Evolutionary conservation across 345 rosid species (phyloP).

Genomic region (Arabidopsis suecica): DNA sequence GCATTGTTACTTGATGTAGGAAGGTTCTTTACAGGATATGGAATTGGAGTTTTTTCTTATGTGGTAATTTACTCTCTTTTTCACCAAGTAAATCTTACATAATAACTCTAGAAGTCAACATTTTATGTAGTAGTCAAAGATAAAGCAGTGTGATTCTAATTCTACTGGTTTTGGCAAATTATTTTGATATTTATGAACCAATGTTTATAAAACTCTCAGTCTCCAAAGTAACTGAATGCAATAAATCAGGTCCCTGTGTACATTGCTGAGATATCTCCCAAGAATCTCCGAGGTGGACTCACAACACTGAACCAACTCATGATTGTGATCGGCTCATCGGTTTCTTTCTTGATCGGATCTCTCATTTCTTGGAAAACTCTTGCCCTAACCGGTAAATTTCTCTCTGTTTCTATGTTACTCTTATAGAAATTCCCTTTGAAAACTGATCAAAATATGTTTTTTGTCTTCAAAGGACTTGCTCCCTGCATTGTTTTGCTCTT

Average conservation of each 20-base stretch:
- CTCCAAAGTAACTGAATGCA: conserved; percentile 2
- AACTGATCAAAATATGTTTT: conserved; percentile 34
- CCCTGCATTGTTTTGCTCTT: conserved; percentile 74
- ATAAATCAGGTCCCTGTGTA: conserved; percentile 71
- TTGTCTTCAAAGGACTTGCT: conserved; percentile 56
- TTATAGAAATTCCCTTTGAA: neutral
- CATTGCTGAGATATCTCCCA: conserved; percentile 93
- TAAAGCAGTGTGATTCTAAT: neutral
- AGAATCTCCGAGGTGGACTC: conserved; percentile 87
- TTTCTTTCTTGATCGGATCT: conserved; percentile 69
- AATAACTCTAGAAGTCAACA: neutral
- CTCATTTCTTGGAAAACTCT: conserved; percentile 76
- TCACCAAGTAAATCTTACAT: neutral
- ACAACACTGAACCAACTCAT: conserved; percentile 85
- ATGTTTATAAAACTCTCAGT: conserved; percentile 3
- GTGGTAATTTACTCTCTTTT: conserved; percentile 58
- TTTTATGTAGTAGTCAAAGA: conserved; percentile 10
- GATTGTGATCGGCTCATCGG: conserved; percentile 76
- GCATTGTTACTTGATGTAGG: conserved; percentile 72
- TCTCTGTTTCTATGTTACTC: neutral
- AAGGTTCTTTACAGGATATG: conserved; percentile 86
- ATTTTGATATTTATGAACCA: neutral
- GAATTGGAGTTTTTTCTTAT: conserved; percentile 87
- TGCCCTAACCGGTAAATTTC: conserved; percentile 70
- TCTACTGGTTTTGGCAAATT: neutral